Evolutionary conservation across 371 early-diverging fungal genomes (phyloP).

Genomic region (Conidiobolus incongruus): DNA sequence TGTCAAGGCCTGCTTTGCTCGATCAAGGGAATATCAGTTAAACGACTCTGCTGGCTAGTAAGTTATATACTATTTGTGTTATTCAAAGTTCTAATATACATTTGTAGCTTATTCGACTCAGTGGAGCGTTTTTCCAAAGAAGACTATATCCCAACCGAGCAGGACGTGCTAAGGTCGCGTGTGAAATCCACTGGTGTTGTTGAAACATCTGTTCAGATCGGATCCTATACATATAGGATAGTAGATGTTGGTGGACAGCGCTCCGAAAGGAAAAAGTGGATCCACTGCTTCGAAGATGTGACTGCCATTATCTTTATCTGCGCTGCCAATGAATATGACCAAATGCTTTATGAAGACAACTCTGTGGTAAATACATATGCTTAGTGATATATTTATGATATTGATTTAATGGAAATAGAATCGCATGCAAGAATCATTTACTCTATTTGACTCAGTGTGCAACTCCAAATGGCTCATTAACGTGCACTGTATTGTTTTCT

Average conservation of each 20-base stretch:
- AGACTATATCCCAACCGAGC: constrained; percentile 67
- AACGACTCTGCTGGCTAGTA: constrained; percentile 78
- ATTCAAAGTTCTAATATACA: no score
- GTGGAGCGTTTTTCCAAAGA: constrained; percentile 63
- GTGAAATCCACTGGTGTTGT: constrained; percentile 80
- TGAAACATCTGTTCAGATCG: constrained; percentile 68
- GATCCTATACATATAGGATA: constrained; percentile 71
- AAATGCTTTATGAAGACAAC: constrained; percentile 89
- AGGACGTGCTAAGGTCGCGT: constrained; percentile 67
- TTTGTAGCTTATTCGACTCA: constrained; percentile 86
- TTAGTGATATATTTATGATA: not conserved
- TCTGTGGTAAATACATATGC: constrained; percentile 29
- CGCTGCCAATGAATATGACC: constrained; percentile 88
- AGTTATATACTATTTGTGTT: no score
- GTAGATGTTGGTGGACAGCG: constrained; percentile 94
- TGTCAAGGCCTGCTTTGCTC: constrained; percentile 52
- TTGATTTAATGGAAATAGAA: constrained; percentile 41
- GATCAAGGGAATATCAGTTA: constrained; percentile 82
- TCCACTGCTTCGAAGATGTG: no score
- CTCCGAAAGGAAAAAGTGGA: no score
- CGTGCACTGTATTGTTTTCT: constrained; percentile 80
- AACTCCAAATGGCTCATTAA: constrained; percentile 85
- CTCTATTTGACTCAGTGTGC: constrained; percentile 87
- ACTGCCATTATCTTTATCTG: constrained; percentile 89
- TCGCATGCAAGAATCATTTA: constrained; percentile 88